These are phyloP conservation scores for Evernia prunastri DNA, from an alignment of 495 filamentous ascomycete genomes.

Conservation along the genomic window DNA sequence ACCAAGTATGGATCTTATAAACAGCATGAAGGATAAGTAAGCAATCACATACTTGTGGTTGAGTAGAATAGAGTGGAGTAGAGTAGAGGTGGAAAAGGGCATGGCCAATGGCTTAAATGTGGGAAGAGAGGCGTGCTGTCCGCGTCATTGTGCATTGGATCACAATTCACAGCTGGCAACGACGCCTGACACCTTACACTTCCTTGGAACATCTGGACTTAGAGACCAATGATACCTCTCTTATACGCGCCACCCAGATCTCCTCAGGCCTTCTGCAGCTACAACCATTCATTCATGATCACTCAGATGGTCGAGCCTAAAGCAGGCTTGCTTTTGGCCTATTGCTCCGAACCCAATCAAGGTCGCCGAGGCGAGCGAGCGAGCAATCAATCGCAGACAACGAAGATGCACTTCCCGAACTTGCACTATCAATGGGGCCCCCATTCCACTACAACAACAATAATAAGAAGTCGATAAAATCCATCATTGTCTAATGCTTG, in stretches of 20 bases:
- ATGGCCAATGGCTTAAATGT: constrained; percentile 9
- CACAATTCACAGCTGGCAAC: constrained; percentile 8
- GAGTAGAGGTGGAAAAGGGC: not conserved
- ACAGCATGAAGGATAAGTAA: too few relatives aligned
- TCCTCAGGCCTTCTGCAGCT: not conserved
- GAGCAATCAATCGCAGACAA: constrained; percentile 16
- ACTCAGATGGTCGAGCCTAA: not conserved
- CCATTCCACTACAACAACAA: not conserved
- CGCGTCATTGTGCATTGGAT: constrained; percentile 10
- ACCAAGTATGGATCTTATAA: too few relatives aligned
- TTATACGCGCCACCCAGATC: constrained; percentile 4
- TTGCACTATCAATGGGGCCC: constrained; percentile 1
- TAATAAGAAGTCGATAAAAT: not conserved
- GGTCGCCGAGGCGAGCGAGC: constrained; percentile 13
- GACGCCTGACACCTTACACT: not conserved
- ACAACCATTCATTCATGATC: not conserved
- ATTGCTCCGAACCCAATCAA: constrained; percentile 8
- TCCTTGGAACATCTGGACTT: not conserved
- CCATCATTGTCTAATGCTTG: not conserved
- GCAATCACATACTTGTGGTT: not conserved
- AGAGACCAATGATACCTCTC: constrained; percentile 1
- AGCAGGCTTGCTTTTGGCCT: constrained; percentile 12
- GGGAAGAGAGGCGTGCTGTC: constrained; percentile 4
- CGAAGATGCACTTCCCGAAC: constrained; percentile 6
- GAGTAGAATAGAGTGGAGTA: not conserved